phyloP scores from a whole-genome alignment of 148 eudicot species.

The Suaeda aralocaspica region DNA sequence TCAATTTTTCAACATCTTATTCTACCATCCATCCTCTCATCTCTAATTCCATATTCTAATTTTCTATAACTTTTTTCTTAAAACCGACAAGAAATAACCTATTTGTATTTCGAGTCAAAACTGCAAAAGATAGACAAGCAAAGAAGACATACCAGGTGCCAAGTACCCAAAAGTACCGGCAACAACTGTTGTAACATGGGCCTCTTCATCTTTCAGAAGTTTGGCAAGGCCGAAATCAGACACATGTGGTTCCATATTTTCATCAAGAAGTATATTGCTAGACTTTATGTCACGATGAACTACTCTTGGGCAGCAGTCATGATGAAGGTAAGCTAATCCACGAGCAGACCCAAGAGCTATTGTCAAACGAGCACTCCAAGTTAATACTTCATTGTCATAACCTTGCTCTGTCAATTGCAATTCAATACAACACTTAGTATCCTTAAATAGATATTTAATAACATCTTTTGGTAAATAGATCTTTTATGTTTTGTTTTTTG shows the following conservation, averaged over 20 bases:
- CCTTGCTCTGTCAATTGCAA: slow-evolving; percentile 36
- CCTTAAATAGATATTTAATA: neutral
- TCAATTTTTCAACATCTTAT: no score
- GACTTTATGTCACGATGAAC: slow-evolving; percentile 93
- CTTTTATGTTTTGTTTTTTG: no score
- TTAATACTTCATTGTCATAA: slow-evolving; percentile 41
- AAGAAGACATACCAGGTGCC: slow-evolving; percentile 69
- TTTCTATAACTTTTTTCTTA: no score
- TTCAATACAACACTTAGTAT: neutral
- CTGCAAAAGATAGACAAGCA: neutral
- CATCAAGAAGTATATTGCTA: slow-evolving; percentile 91
- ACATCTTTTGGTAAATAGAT: neutral
- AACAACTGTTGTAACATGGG: slow-evolving; percentile 93
- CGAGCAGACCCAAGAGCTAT: slow-evolving; percentile 89
- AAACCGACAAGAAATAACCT: no score
- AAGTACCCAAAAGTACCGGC: slow-evolving; percentile 98
- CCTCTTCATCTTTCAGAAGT: slow-evolving; percentile 88
- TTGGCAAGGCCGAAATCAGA: slow-evolving; percentile 97
- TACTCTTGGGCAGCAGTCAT: slow-evolving; percentile 87
- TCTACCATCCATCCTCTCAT: no score
- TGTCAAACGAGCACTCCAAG: slow-evolving; percentile 69
- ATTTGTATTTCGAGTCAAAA: no score
- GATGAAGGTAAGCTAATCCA: slow-evolving; percentile 92
- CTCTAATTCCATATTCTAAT: no score
- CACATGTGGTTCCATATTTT: slow-evolving; percentile 83